Base-by-base conservation (phyloP, 2,329 filamentous ascomycete genomes). In the Teratosphaeria epicoccoides region DNA sequence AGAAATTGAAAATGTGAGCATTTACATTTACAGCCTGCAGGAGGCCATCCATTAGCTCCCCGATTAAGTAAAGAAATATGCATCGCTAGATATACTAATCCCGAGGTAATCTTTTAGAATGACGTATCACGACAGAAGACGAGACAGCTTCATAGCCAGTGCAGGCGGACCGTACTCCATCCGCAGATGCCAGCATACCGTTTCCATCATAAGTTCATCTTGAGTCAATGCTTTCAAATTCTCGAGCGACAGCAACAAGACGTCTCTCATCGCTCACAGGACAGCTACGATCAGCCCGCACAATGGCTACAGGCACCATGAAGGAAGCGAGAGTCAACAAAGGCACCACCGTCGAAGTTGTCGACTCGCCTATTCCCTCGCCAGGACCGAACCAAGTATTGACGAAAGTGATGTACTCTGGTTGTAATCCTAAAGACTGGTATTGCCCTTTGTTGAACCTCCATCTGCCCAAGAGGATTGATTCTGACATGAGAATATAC, bases 281-380 rank as follows among this genome's bases (percentile, higher is more conserved):
- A n/a, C 33, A 40, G 33, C 33, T 40, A n/a, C 33, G 33, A n/a
- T 17, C 14, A 40, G 33, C 33, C 6, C 17, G 33, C 33, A 40
- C 33, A n/a, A 40, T 40, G 33, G 33, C 33, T 7, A 24, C 23
- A 46, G 44, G 25, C 14, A 58, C 44, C 9, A 67, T 67, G 64
- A 70, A 70, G 54, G 66, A 71, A 64, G 67, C 66, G 2, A 59
- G 69, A 25, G 59, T 71, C 9, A 53, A 59, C 12, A 55, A 56
- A 52, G 66, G 65, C n/a, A 62, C 68, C 14, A 61, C 61, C 24
- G 62, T 68, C 57, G 58, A 67, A n/a, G 64, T 71, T 23, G 57
- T 64, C 48, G 71, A 76, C 44, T 64, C 64, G 3, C 65, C 68
- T 1, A 69, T 74, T 28, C 75, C 75, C 1, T 62, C 56, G 4